Conservation (phyloP, 192 early-diverging fungal genomes). For the Umbelopsis isabellina region DNA sequence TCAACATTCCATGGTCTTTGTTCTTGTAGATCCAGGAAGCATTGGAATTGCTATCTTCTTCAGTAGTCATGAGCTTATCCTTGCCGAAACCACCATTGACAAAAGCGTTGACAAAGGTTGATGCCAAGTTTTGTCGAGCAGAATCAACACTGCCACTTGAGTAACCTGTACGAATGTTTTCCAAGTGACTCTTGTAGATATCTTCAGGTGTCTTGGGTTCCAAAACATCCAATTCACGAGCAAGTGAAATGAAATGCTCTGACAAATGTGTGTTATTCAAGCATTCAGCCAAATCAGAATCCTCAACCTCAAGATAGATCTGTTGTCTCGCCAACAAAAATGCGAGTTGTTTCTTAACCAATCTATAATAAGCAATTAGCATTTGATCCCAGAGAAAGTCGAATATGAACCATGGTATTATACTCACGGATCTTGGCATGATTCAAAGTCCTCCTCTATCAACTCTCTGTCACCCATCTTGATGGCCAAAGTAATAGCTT, state of each 20-base stretch:
- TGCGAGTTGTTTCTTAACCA: conserved; percentile 94
- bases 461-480: conserved; percentile 79
- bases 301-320: conserved; percentile 84
- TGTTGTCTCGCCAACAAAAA: conserved; percentile 92
- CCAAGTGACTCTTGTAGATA: conserved; percentile 97
- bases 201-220: conserved; percentile 97
- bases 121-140: conserved; percentile 93
- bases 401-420: neutral
- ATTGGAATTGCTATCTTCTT: conserved; percentile 63
- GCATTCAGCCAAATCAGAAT: conserved; percentile 83
- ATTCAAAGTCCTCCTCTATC: conserved; percentile 86
- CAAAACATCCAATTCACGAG: conserved; percentile 90
- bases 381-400: neutral
- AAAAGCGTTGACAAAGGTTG: conserved; percentile 99
- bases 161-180: conserved; percentile 71
- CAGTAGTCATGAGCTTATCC: conserved; percentile 88
- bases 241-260: conserved; percentile 87
- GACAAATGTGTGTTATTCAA: conserved; percentile 88
- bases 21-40: conserved; percentile 95
- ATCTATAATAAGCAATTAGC: conserved; percentile 36
- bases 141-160: conserved; percentile 79
- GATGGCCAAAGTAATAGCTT: conserved; percentile 87
- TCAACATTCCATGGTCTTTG: conserved; percentile 96
- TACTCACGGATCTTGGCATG: conserved; percentile 76
- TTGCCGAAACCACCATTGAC: conserved; percentile 96